phyloP scores from a whole-genome alignment of 768 basidiomycete species.

The Megacollybia marginata region DNA sequence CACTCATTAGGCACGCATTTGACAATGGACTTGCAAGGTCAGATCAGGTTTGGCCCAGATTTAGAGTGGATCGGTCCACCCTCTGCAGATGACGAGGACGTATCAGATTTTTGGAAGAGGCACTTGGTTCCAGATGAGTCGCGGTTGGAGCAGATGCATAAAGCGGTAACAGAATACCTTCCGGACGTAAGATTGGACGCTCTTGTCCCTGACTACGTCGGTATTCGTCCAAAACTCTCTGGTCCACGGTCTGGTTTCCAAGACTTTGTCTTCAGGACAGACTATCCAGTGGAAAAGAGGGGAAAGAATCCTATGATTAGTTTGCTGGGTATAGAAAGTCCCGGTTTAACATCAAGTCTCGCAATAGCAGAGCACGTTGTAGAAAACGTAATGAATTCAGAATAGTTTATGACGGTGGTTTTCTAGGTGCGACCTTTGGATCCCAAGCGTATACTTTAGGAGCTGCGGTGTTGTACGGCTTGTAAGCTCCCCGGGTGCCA shows the following conservation, averaged over 20 bases:
- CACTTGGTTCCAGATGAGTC: slow-evolving; percentile 60
- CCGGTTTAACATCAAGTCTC: slow-evolving; percentile 82
- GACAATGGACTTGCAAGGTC: slow-evolving; percentile 78
- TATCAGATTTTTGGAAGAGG: slow-evolving; percentile 70
- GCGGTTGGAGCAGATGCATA: slow-evolving; percentile 55
- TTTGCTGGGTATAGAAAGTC: slow-evolving; percentile 86
- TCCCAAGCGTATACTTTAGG: slow-evolving; percentile 85
- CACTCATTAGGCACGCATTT: slow-evolving; percentile 90
- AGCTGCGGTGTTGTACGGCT: slow-evolving; percentile 77
- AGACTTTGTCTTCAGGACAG: slow-evolving; percentile 72
- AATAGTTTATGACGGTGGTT: slow-evolving; percentile 5
- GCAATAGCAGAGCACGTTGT: slow-evolving; percentile 83
- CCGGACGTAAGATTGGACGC: slow-evolving; percentile 53
- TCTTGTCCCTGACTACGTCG: slow-evolving; percentile 76
- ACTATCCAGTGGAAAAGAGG: slow-evolving; percentile 36
- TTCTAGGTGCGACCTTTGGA: slow-evolving; percentile 56
- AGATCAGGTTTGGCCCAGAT: slow-evolving; percentile 89
- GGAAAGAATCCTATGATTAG: slow-evolving; percentile 58
- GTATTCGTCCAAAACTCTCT: slow-evolving; percentile 83
- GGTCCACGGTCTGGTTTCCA: slow-evolving; percentile 68
- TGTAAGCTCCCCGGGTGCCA: slow-evolving; percentile 87
- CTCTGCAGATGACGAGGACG: slow-evolving; percentile 30
- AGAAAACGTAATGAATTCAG: slow-evolving; percentile 40
- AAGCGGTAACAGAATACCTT: slow-evolving; percentile 68
- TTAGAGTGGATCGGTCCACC: slow-evolving; percentile 77